These are phyloP conservation scores for Hymenoscyphus linearis DNA, from an alignment of 2,329 filamentous ascomycete species.

Conservation along the genomic window DNA sequence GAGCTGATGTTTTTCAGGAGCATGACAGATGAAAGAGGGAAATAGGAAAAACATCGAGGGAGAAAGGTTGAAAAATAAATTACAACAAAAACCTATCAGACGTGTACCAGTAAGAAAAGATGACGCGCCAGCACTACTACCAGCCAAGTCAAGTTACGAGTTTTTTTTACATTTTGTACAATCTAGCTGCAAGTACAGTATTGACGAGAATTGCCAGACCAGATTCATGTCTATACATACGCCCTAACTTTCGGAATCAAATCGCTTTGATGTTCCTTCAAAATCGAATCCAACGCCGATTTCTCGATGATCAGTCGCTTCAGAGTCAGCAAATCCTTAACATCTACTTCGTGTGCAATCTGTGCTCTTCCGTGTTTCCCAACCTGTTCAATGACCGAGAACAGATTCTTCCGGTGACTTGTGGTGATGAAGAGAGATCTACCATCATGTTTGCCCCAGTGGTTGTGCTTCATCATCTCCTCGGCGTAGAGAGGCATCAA, in stretches of 20 bases:
- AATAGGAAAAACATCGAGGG: no score
- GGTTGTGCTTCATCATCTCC: slow-evolving; percentile 65
- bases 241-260: slow-evolving; percentile 33
- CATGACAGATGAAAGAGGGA: no score
- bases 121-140: background rate
- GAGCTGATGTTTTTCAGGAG: no score
- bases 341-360: slow-evolving; percentile 75
- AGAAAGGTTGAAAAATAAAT: no score
- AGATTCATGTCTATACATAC: slow-evolving; percentile 19
- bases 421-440: slow-evolving; percentile 72
- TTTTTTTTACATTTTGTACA: slow-evolving; percentile 10
- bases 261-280: slow-evolving; percentile 68
- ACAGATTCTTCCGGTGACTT: slow-evolving; percentile 55
- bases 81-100: background rate
- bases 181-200: background rate
- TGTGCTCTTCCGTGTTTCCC: slow-evolving; percentile 65
- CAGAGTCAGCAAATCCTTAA: slow-evolving; percentile 87
- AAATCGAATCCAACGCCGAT: slow-evolving; percentile 68
- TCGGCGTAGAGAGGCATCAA: slow-evolving; percentile 52
- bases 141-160: background rate
- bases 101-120: background rate
- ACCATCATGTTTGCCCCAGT: slow-evolving; percentile 61
- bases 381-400: slow-evolving; percentile 58
- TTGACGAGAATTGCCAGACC: background rate
- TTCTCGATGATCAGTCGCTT: slow-evolving; percentile 84